Evolutionary conservation across 78 protist genomes (phyloP), one percentile per base, ranked within the genome.

Genomic region (Andalucia godoyi): DNA sequence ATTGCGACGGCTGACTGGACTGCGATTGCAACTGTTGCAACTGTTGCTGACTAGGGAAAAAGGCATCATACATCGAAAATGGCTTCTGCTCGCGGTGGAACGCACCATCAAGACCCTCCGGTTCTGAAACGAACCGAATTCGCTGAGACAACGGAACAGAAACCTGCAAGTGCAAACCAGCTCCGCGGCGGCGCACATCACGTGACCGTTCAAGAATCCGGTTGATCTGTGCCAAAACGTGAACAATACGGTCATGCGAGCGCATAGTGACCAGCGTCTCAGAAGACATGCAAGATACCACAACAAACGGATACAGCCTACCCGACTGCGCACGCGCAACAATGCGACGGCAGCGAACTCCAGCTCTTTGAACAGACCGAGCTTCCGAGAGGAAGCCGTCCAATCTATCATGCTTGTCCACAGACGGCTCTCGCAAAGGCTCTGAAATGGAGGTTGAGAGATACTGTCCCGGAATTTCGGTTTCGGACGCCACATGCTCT

Each of bases 391-490:
- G 25, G 60, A 55, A 55, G 21, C 25, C 21, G n/a, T 30, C n/a
- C 21, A 55, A 21, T 55, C 21, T 55, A 29, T 55, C 60, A 21
- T 55, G 60, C 21, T 55, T 21, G 21, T 55, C 60, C 60, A 55
- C 60, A 55, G 21, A 55, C n/a, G 60, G 60, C 21, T 55, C 60
- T 55, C 25, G 21, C 50, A 46, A 46, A 21, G 21, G 50, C 21
- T 21, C 21, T 46, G 33, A 46, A 46, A 46, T 21, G 21, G 21
- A n/a, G 21, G 50, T 46, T 46, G 33, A n/a, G 21, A 21, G 50
- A 21, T 55, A 55, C 21, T 55, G 60, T 29, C 60, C 60, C 21
- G 60, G 60, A 29, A 55, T 55, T 21, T 55, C 60, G 21, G 21
- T 21, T 55, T 55, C 60, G 25, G 21, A 18, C n/a, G 54, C 27